A percentile compares a stretch with the other conserved stretches of the same genome.
Conservation (phyloP, 2,329 filamentous ascomycete genomes). For the Colletotrichum orbiculare region DNA sequence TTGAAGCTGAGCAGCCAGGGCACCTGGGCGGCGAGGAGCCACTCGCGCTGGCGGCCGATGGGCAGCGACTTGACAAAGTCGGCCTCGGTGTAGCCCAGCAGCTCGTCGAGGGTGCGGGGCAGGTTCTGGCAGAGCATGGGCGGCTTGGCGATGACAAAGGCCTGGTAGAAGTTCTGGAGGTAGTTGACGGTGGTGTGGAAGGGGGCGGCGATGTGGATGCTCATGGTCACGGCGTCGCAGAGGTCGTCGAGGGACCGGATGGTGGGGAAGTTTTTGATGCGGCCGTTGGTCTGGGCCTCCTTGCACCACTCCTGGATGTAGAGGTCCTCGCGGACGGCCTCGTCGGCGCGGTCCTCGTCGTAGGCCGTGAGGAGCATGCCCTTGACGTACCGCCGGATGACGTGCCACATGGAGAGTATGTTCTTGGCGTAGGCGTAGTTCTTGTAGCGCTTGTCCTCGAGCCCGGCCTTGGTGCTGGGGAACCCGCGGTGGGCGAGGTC, state of each 20-base stretch:
- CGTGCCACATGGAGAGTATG: slow-evolving; percentile 56
- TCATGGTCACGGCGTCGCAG: slow-evolving; percentile 60
- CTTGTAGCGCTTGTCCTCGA: slow-evolving; percentile 51
- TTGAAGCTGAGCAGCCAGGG: slow-evolving; percentile 58
- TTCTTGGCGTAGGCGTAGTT: slow-evolving; percentile 62
- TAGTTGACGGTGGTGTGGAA: slow-evolving; percentile 64
- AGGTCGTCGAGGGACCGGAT: slow-evolving; percentile 55
- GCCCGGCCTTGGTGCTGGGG: slow-evolving; percentile 45
- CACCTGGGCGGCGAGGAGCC: slow-evolving; percentile 57
- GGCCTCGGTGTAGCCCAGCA: slow-evolving; percentile 44
- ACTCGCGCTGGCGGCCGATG: slow-evolving; percentile 53
- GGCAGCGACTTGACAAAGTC: slow-evolving; percentile 55
- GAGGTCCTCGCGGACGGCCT: slow-evolving; percentile 42
- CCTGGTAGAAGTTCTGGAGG: slow-evolving; percentile 61
- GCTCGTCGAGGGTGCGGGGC: slow-evolving; percentile 44
- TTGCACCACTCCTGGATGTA: slow-evolving; percentile 52
- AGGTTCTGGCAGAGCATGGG: slow-evolving; percentile 49
- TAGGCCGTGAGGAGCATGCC: slow-evolving; percentile 50
- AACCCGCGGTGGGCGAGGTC: slow-evolving; percentile 58
- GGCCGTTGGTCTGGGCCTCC: slow-evolving; percentile 53
- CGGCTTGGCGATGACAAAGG: slow-evolving; percentile 59
- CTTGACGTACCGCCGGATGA: slow-evolving; percentile 54
- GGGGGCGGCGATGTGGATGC: slow-evolving; percentile 62
- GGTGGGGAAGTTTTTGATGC: slow-evolving; percentile 54
- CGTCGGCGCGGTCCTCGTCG: slow-evolving; percentile 44